Conservation (phyloP, 73 alveolate species). For the Paraurostyla sp. region DNA sequence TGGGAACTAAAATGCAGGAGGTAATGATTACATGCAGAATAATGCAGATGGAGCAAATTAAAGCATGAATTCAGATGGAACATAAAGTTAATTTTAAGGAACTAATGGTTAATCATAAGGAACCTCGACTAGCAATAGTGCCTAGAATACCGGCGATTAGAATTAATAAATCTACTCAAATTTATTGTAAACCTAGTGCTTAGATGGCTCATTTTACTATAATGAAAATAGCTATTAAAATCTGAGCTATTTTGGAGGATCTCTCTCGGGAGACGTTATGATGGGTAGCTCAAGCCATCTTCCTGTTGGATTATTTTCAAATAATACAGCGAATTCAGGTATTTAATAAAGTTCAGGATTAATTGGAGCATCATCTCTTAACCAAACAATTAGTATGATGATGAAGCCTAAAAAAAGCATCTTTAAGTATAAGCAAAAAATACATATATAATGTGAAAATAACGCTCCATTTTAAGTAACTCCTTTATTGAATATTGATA, state of each 20-base stretch:
- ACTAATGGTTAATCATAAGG: no score
- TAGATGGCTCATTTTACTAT: not conserved
- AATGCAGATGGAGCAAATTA: no score
- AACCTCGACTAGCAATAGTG: slow-evolving; percentile 6
- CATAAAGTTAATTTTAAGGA: no score
- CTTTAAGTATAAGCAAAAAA: not conserved
- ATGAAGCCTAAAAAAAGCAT: slow-evolving; percentile 19
- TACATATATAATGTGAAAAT: not conserved
- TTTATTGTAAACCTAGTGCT: not conserved
- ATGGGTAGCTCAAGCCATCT: not conserved
- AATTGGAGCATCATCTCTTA: slow-evolving; percentile 3
- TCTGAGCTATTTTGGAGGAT: not conserved
- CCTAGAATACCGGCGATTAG: slow-evolving; percentile 6
- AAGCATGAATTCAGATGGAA: no score
- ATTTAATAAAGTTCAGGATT: not conserved
- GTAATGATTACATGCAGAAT: no score
- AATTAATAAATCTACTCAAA: slow-evolving; percentile 1
- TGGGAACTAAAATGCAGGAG: no score
- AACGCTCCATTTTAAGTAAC: not conserved
- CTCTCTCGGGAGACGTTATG: not conserved
- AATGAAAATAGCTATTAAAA: slow-evolving; percentile 28
- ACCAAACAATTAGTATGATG: slow-evolving; percentile 27
- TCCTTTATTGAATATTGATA: slow-evolving; percentile 20
- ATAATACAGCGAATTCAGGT: not conserved
- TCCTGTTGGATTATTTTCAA: slow-evolving; percentile 1